Percentiles rank a stretch among this genome's conserved stretches.
Conservation (phyloP, 2,329 filamentous ascomycete species). For the Cadophora gregata region DNA sequence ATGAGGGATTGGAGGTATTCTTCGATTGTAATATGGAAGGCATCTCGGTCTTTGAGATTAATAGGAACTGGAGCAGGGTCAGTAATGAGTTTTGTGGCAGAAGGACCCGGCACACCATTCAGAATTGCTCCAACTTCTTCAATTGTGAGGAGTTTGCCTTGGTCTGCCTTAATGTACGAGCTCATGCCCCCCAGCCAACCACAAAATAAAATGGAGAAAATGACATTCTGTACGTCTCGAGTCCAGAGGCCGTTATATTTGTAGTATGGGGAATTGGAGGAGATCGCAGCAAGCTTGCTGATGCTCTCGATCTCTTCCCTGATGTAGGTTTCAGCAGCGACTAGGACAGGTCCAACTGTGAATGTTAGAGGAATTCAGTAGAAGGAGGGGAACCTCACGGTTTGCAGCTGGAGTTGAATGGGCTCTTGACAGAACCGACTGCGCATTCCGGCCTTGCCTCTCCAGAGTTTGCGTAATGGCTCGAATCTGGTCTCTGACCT, state of each 20-base stretch:
- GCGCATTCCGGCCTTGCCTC: conserved; percentile 79
- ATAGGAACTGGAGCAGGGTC: conserved; percentile 70
- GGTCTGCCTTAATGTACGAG: conserved; percentile 57
- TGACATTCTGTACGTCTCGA: conserved; percentile 81
- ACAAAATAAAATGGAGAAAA: conserved; percentile 60
- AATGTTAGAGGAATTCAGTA: conserved; percentile 25
- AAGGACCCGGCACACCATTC: conserved; percentile 53
- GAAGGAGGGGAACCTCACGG: conserved; percentile 51
- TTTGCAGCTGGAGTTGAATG: conserved; percentile 80
- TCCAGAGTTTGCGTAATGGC: conserved; percentile 83
- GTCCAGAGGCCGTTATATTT: conserved; percentile 92
- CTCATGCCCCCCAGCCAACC: conserved; percentile 82
- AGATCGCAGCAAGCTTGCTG: conserved; percentile 70
- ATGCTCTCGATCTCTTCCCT: conserved; percentile 75
- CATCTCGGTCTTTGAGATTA: conserved; percentile 87
- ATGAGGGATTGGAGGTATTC: conserved; percentile 93
- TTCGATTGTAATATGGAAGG: conserved; percentile 95
- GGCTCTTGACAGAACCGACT: conserved; percentile 84
- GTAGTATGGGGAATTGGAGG: conserved; percentile 93
- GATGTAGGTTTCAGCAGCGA: conserved; percentile 73
- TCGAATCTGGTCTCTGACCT: conserved; percentile 81
- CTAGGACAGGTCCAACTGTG: conserved; percentile 71
- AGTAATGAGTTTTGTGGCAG: conserved; percentile 19
- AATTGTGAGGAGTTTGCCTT: conserved; percentile 78
- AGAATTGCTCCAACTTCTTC: conserved; percentile 85